A percentile compares a stretch with the other conserved stretches of the same genome.
Conservation (phyloP, 2,329 filamentous ascomycete genomes). For the Colletotrichum phormii region DNA sequence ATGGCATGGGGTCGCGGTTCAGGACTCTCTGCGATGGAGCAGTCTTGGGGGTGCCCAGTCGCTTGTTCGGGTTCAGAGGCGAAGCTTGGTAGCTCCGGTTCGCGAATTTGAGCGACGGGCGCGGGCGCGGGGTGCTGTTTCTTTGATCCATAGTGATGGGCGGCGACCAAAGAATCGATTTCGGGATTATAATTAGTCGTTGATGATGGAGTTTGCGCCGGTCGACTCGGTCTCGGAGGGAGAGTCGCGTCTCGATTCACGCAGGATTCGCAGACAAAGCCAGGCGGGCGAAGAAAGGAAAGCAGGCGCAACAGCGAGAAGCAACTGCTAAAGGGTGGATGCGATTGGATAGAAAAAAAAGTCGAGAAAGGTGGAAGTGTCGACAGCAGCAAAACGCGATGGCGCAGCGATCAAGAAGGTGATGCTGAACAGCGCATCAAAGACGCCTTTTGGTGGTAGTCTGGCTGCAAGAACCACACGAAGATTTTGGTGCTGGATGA, state of each 20-base stretch:
- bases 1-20: conserved; percentile 49
- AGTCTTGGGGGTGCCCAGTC: conserved; percentile 52
- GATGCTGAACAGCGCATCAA: conserved; percentile 35
- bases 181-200: conserved; percentile 20
- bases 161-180: not conserved
- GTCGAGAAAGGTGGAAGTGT: not conserved
- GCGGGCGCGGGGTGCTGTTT: conserved; percentile 52
- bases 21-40: conserved; percentile 51
- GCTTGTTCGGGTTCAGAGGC: conserved; percentile 48
- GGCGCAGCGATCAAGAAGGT: conserved; percentile 33
- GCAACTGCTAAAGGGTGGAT: conserved; percentile 3
- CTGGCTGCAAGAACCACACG: conserved; percentile 20
- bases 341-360: not conserved
- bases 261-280: conserved; percentile 30
- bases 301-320: conserved; percentile 23
- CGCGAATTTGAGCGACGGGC: conserved; percentile 56
- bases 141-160: conserved; percentile 36
- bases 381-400: conserved; percentile 11
- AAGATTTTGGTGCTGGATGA: conserved; percentile 34
- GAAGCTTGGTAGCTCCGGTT: conserved; percentile 55
- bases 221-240: conserved; percentile 21
- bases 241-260: conserved; percentile 34
- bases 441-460: conserved; percentile 25
- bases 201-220: conserved; percentile 17
- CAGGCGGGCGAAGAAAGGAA: not conserved